These are phyloP conservation scores for Penicillium paneum DNA, from an alignment of 2,329 filamentous ascomycete genomes.

Conservation along the genomic window DNA sequence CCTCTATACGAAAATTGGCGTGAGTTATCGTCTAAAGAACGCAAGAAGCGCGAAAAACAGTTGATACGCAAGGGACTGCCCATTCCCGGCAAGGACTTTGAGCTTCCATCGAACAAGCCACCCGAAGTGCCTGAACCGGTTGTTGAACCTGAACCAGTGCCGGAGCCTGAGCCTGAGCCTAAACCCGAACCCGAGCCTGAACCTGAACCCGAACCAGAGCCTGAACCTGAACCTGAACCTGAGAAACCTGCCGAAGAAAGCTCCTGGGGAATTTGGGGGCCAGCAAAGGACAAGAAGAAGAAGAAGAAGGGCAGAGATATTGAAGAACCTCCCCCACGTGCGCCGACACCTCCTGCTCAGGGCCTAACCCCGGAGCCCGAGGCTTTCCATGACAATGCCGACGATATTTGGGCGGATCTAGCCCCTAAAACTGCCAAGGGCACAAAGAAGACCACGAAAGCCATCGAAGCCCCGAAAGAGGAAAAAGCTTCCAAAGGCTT, in stretches of 20 bases:
- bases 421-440: constrained; percentile 38
- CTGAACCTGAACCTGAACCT: constrained; percentile 1
- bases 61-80: constrained; percentile 29
- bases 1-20: constrained; percentile 38
- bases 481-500: constrained; percentile 43
- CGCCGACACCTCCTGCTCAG: constrained; percentile 48
- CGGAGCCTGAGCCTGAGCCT: constrained; percentile 25
- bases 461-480: constrained; percentile 26
- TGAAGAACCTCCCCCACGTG: constrained; percentile 47
- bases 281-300: constrained; percentile 48
- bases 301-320: constrained; percentile 47
- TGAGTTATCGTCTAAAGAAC: constrained; percentile 40
- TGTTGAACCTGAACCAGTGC: constrained; percentile 15
- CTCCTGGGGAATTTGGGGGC: constrained; percentile 36
- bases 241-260: constrained; percentile 23
- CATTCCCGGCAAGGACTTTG: constrained; percentile 30
- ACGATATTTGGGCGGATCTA: constrained; percentile 40
- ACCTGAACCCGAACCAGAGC: constrained; percentile 18
- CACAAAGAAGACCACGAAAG: constrained; percentile 30
- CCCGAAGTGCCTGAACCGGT: constrained; percentile 23
- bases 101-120: constrained; percentile 21
- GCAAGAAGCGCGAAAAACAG: constrained; percentile 44
- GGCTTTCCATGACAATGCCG: constrained; percentile 31
- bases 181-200: constrained; percentile 26
- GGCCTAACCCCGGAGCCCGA: constrained; percentile 42